Evolutionary conservation across 257 asterid species (phyloP).

Genomic region (Nicotiana obtusifolia): DNA sequence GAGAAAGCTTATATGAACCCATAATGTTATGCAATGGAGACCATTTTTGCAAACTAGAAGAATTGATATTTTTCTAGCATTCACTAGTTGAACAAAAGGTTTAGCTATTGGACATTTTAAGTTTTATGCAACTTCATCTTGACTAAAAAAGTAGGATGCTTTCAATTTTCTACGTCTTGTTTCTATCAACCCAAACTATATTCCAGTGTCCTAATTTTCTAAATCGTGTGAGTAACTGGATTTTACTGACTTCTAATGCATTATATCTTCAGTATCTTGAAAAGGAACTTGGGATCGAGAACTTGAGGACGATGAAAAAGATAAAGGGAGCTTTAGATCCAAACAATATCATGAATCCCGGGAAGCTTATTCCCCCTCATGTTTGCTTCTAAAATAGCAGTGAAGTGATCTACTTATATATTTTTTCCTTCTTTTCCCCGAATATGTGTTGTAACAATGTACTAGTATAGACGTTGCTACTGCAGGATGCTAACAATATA

Average conservation of each 20-base stretch:
- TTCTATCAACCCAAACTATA: background rate
- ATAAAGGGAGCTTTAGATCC: conserved; percentile 88
- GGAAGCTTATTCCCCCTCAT: conserved; percentile 89
- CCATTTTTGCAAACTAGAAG: background rate
- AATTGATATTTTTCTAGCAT: background rate
- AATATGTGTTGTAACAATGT: background rate
- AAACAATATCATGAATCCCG: conserved; percentile 85
- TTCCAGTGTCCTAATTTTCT: background rate
- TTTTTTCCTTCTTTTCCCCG: background rate
- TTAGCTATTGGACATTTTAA: background rate
- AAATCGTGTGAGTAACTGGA: background rate
- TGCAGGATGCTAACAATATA: background rate
- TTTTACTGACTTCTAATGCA: background rate
- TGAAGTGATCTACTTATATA: background rate
- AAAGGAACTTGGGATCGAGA: conserved; percentile 89
- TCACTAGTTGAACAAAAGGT: background rate
- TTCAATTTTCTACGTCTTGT: background rate
- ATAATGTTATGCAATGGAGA: background rate
- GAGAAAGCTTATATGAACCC: background rate
- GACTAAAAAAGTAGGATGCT: background rate
- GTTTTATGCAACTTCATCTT: background rate
- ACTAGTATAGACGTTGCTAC: background rate
- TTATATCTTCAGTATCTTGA: conserved; percentile 64
- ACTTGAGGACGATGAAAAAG: conserved; percentile 78
- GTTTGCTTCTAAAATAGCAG: conserved; percentile 45